Evolutionary conservation across 2,329 filamentous ascomycete genomes (phyloP).

Genomic region (Rhytidhysteron rufulum): DNA sequence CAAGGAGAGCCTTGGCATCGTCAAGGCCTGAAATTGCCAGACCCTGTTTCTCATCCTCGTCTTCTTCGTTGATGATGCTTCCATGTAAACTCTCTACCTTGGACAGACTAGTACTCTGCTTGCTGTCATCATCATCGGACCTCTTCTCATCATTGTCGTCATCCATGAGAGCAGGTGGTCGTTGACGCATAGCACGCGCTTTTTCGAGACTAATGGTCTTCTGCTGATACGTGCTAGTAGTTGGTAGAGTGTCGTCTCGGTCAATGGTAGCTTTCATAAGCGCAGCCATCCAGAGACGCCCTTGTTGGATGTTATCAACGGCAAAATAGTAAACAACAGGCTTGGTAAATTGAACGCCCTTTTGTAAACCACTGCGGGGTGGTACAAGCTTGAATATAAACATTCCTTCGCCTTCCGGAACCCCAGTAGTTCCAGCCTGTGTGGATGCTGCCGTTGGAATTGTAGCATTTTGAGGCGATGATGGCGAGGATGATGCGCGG

Average conservation of each 20-base stretch:
- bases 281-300: slow-evolving; percentile 95
- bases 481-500: slow-evolving; percentile 69
- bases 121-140: slow-evolving; percentile 20
- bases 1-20: slow-evolving; percentile 30
- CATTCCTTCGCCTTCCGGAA: slow-evolving; percentile 58
- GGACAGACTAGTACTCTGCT: slow-evolving; percentile 22
- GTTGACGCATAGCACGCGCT: slow-evolving; percentile 80
- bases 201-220: slow-evolving; percentile 93
- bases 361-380: slow-evolving; percentile 78
- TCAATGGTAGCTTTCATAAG: slow-evolving; percentile 99
- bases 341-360: slow-evolving; percentile 95
- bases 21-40: slow-evolving; percentile 35
- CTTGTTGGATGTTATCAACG: slow-evolving; percentile 82
- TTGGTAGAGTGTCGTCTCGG: slow-evolving; percentile 70
- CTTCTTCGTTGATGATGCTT: slow-evolving; percentile 26
- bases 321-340: slow-evolving; percentile 97
- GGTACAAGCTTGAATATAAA: slow-evolving; percentile 99
- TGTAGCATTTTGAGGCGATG: slow-evolving; percentile 46
- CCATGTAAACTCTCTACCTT: slow-evolving; percentile 35
- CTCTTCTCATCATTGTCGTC: slow-evolving; percentile 35
- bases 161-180: slow-evolving; percentile 83
- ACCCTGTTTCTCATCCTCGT: slow-evolving; percentile 35
- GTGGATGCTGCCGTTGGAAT: slow-evolving; percentile 38
- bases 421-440: slow-evolving; percentile 28
- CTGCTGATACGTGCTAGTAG: slow-evolving; percentile 92